Evolutionary conservation across 768 basidiomycete species (phyloP), one percentile per base, ranked within the genome.

Genomic region (Brasilioporus rufonigricans): DNA sequence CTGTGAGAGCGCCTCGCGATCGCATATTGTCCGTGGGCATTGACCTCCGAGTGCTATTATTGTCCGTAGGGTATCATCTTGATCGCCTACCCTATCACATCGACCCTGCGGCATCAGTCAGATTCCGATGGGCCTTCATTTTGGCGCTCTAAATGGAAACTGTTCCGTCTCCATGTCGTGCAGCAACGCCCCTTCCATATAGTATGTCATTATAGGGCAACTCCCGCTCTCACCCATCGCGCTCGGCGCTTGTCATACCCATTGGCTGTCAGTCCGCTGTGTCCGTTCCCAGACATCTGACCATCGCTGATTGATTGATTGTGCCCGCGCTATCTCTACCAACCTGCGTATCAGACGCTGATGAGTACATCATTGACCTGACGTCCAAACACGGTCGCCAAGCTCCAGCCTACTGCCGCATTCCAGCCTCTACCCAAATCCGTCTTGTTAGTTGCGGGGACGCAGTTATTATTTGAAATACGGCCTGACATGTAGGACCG

Each of bases 41-140:
- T n/a, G n/a, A n/a, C n/a, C n/a, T n/a, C 50, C 48, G 58, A 47
- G 46, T 60, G 52, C 61, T 63, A 59, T 61, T 53, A 57, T 55
- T 63, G 59, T 32, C 27, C 8, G 39, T 54, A 58, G 61, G 68
- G 60, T 61, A 67, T 63, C 65, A 71, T 61, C 61, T 69, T 67
- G 69, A 71, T 71, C 69, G 60, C 60, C 63, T 67, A 71, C 71
- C 71, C 69, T 72, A 71, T 71, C 70, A 71, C 61, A 58, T 43
- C 69, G 70, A 71, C 70, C 69, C 69, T 70, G 66, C 52, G 47
- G 45, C 62, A 69, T 69, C 67, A 69, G 61, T 58, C 60, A 64
- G 65, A 69, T 69, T 69, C 62, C 67, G 67, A 63, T 65, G 59
- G 16, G 16, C 50, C 58, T 41, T 69, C 56, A 52, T 64, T 56